Conservation (phyloP, 768 basidiomycete genomes). For the Gloeophyllum trabeum region DNA sequence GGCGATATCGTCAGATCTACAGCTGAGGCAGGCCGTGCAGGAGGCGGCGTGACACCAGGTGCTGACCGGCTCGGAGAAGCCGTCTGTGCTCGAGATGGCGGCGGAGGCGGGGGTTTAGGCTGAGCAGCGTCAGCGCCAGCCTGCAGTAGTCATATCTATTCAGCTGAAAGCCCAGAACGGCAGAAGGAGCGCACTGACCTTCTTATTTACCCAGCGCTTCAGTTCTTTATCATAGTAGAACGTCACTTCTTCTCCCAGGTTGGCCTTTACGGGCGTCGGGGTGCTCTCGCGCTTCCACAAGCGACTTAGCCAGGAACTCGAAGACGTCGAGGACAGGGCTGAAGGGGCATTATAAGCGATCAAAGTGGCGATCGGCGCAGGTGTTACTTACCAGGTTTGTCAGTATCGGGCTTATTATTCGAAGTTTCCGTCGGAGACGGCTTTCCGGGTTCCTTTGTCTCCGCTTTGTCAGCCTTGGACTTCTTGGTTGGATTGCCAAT, state of each 20-base stretch:
- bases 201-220: slow-evolving; percentile 94
- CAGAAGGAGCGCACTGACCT: slow-evolving; percentile 32
- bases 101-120: slow-evolving; percentile 48
- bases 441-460: slow-evolving; percentile 5
- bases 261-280: slow-evolving; percentile 78
- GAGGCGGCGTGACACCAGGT: slow-evolving; percentile 27
- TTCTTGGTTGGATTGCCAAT: slow-evolving; percentile 63
- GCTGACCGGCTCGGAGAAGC: slow-evolving; percentile 59
- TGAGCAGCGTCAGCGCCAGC: slow-evolving; percentile 42
- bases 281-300: slow-evolving; percentile 59
- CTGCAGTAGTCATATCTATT: slow-evolving; percentile 22
- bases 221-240: slow-evolving; percentile 95
- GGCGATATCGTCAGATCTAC: slow-evolving; percentile 47
- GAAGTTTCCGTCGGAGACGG: slow-evolving; percentile 8
- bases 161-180: background rate
- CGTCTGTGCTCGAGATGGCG: slow-evolving; percentile 80
- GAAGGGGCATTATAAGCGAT: background rate
- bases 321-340: slow-evolving; percentile 16
- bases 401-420: slow-evolving; percentile 10
- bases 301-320: slow-evolving; percentile 70
- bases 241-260: slow-evolving; percentile 79
- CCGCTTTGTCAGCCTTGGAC: slow-evolving; percentile 19
- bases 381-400: slow-evolving; percentile 23
- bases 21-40: slow-evolving; percentile 48
- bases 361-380: no score